phyloP scores from a whole-genome alignment of 352 stramenopile species.

The Peronosclerospora sorghi region DNA sequence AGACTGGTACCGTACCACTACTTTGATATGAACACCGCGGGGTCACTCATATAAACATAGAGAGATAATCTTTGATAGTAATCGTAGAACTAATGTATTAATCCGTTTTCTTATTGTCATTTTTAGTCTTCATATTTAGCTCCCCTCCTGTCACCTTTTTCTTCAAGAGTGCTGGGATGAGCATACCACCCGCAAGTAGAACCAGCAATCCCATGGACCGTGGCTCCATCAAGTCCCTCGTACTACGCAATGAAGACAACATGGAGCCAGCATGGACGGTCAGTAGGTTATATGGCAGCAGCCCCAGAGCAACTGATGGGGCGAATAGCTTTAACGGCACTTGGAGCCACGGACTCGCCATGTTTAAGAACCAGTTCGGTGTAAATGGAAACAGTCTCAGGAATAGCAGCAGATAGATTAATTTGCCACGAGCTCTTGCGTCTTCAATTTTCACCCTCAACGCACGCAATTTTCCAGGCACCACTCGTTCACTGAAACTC shows the following conservation, averaged over 20 bases:
- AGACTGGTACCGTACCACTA: too few relatives aligned
- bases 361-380: constrained; percentile 80
- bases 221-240: constrained; percentile 52
- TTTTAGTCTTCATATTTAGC: too few relatives aligned
- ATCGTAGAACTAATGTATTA: too few relatives aligned
- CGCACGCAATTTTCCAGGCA: constrained; percentile 45
- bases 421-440: constrained; percentile 27
- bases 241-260: constrained; percentile 55
- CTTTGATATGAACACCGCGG: too few relatives aligned
- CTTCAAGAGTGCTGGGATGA: constrained; percentile 58
- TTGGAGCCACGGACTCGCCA: constrained; percentile 66
- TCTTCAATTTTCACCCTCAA: constrained; percentile 45
- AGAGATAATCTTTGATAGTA: too few relatives aligned
- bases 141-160: too few relatives aligned
- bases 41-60: too few relatives aligned
- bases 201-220: constrained; percentile 46
- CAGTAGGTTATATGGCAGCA: constrained; percentile 80
- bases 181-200: constrained; percentile 48
- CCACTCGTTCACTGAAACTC: constrained; percentile 43
- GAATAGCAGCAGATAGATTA: constrained; percentile 62
- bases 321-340: constrained; percentile 61
- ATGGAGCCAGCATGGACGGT: constrained; percentile 68
- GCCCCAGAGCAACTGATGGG: constrained; percentile 45
- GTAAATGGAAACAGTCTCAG: constrained; percentile 75
- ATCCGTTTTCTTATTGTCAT: too few relatives aligned